A percentile compares a stretch with the other conserved stretches of the same genome.
Evolutionary conservation across 148 eudicot species (phyloP).

Genomic region (Polygonum aviculare): DNA sequence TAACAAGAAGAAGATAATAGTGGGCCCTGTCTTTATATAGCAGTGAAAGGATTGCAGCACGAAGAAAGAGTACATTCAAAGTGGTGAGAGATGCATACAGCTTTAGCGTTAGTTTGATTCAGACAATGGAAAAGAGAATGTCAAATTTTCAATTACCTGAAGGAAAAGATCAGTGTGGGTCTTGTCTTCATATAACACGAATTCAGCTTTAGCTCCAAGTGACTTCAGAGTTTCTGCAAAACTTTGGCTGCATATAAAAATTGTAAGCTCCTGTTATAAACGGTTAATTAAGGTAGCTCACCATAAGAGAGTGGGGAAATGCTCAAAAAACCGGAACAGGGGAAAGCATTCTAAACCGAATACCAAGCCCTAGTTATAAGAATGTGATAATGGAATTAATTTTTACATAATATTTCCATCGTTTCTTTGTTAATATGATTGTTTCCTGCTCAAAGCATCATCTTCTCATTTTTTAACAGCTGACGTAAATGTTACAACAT

Average conservation of each 20-base stretch:
- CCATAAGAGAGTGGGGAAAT: background rate
- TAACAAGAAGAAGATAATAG: background rate
- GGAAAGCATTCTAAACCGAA: background rate
- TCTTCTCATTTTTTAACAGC: background rate
- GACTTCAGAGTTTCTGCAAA: constrained; percentile 73
- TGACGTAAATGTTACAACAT: background rate
- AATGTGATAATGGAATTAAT: background rate
- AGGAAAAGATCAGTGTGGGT: constrained; percentile 89
- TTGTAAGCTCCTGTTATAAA: background rate
- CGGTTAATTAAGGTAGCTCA: background rate
- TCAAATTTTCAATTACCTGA: constrained; percentile 42
- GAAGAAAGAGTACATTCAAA: background rate
- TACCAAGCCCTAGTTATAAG: background rate
- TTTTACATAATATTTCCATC: background rate
- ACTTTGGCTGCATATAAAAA: constrained; percentile 30
- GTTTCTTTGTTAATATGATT: background rate
- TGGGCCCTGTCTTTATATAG: background rate
- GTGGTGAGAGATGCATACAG: background rate
- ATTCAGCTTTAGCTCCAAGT: constrained; percentile 72
- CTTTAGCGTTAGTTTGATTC: background rate
- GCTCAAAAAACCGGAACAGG: background rate
- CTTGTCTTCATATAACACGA: constrained; percentile 72
- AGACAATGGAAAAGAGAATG: background rate
- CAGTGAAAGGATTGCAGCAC: background rate
- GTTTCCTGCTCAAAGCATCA: background rate